Evolutionary conservation across 768 basidiomycete species (phyloP).

Genomic region (Boletus rubroflammeus): DNA sequence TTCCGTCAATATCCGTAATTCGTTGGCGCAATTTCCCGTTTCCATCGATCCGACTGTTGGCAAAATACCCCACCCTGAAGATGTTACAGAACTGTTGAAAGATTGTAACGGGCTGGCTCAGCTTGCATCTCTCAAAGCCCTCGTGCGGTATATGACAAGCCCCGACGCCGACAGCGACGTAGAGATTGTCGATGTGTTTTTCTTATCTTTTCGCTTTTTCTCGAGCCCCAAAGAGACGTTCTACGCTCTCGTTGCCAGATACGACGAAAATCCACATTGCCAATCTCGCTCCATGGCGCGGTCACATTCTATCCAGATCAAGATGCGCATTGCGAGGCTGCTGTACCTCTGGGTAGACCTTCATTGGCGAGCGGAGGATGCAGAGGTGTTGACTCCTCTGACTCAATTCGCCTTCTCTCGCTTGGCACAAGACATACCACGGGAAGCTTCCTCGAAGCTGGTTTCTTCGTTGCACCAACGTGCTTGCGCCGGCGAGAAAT

Average conservation of each 20-base stretch:
- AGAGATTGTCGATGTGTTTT: conserved; percentile 52
- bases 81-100: conserved; percentile 27
- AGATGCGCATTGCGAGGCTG: conserved; percentile 56
- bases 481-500: conserved; percentile 19
- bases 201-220: conserved; percentile 72
- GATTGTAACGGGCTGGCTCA: conserved; percentile 27
- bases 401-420: conserved; percentile 31
- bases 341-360: conserved; percentile 68
- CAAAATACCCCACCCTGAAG: conserved; percentile 31
- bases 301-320: conserved; percentile 46
- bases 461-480: conserved; percentile 30
- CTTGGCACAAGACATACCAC: conserved; percentile 30
- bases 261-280: conserved; percentile 33
- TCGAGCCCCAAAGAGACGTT: conserved; percentile 47
- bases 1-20: conserved; percentile 24
- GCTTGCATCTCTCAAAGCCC: conserved; percentile 38
- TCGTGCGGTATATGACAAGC: conserved; percentile 46
- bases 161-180: conserved; percentile 37
- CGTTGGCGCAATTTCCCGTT: conserved; percentile 29
- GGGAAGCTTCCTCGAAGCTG: conserved; percentile 25
- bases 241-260: conserved; percentile 45
- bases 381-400: conserved; percentile 30
- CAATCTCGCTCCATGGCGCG: conserved; percentile 33
- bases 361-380: conserved; percentile 60
- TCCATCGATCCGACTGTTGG: conserved; percentile 24